Percentiles rank a stretch among this genome's conserved stretches.
These are phyloP conservation scores for Gossypium mustelinum DNA, from an alignment of 345 rosid species.

Conservation along the genomic window DNA sequence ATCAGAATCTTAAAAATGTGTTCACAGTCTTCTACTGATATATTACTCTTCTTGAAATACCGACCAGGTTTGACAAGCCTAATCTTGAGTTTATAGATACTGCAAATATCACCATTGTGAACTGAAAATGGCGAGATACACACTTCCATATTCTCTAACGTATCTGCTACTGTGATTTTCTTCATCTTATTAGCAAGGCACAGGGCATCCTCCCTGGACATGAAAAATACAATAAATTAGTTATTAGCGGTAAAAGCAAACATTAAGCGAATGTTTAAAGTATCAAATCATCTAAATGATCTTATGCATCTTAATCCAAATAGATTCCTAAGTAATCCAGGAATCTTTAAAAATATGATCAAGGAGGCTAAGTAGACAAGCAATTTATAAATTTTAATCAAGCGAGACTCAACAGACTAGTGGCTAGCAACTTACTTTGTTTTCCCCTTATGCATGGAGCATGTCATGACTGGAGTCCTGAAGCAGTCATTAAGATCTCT, in stretches of 20 bases:
- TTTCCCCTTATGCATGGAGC: slow-evolving; percentile 61
- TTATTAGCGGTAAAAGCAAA: background rate
- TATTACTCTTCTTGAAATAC: slow-evolving; percentile 44
- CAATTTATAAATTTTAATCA: slow-evolving; percentile 5
- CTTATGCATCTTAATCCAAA: background rate
- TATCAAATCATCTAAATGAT: background rate
- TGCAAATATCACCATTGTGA: slow-evolving; percentile 31
- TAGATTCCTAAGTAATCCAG: background rate
- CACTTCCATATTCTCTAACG: slow-evolving; percentile 61
- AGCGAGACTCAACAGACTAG: slow-evolving; percentile 4
- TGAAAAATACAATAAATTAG: background rate
- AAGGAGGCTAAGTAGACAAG: background rate
- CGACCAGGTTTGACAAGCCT: slow-evolving; percentile 44
- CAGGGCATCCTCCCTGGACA: slow-evolving; percentile 66
- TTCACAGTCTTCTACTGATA: slow-evolving; percentile 55
- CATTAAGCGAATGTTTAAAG: too few species aligned
- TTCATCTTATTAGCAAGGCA: slow-evolving; percentile 65
- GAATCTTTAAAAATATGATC: background rate
- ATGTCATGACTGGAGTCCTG: slow-evolving; percentile 88
- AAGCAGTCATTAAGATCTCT: slow-evolving; percentile 93
- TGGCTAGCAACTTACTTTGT: slow-evolving; percentile 49
- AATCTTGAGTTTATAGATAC: slow-evolving; percentile 79
- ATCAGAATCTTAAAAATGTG: slow-evolving; percentile 46
- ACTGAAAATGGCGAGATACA: slow-evolving; percentile 50
- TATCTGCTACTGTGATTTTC: slow-evolving; percentile 77